Conservation (phyloP, 768 basidiomycete species). For the Rhodotorula kratochvilovae region DNA sequence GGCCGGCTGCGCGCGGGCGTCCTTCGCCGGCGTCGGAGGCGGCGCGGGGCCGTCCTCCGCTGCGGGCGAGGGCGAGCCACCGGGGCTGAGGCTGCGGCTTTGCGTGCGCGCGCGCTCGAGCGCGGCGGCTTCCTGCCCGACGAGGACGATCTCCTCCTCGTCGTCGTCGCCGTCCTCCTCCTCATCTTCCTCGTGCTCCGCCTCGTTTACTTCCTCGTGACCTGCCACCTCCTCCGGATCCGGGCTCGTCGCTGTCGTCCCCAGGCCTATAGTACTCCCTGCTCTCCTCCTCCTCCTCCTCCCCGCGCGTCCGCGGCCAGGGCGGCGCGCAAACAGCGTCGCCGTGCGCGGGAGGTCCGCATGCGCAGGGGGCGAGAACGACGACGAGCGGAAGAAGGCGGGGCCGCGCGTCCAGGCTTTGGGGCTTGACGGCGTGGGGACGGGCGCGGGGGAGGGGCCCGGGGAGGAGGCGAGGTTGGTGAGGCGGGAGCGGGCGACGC, state of each 20-base stretch:
- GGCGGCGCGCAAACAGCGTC: constrained; percentile 6
- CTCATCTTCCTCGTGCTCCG: not conserved
- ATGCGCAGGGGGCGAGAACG: constrained; percentile 25
- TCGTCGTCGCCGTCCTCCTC: constrained; percentile 3
- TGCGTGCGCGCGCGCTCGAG: not conserved
- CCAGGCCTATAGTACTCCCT: constrained; percentile 14
- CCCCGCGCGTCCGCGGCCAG: constrained; percentile 2
- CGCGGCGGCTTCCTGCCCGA: not conserved
- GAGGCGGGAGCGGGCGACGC: not conserved
- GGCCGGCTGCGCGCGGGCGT: not conserved
- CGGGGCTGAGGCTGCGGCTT: not conserved
- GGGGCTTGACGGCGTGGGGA: not conserved
- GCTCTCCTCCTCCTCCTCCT: constrained; percentile 12
- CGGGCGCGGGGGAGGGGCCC: not conserved
- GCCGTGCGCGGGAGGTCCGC: constrained; percentile 9
- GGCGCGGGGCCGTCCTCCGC: not conserved
- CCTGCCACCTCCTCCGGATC: not conserved
- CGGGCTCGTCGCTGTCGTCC: constrained; percentile 17
- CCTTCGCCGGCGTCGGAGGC: constrained; percentile 6
- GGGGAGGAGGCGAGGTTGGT: no score
- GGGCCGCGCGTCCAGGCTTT: constrained; percentile 30
- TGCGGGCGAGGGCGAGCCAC: not conserved
- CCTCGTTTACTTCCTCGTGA: not conserved
- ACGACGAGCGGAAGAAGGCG: constrained; percentile 29
- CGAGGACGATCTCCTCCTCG: constrained; percentile 7